Evolutionary conservation across 441 rosid species (phyloP).

Genomic region (Jatropha podagrica): DNA sequence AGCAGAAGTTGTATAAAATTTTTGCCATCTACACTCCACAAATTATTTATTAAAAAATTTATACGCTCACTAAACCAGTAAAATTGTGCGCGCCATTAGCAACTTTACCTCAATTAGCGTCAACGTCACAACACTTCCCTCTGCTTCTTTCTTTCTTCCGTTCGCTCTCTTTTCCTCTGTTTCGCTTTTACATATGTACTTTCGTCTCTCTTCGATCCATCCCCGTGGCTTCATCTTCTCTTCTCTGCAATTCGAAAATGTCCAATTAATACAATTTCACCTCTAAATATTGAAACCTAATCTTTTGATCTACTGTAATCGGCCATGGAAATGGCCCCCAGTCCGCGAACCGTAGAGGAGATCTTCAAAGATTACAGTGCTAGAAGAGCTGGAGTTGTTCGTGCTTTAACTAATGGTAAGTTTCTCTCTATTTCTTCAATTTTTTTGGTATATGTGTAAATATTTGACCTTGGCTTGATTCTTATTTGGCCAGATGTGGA

Average conservation of each 20-base stretch:
- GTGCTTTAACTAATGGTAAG: conserved; percentile 66
- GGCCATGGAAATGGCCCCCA: conserved; percentile 39
- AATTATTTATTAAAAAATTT: background rate
- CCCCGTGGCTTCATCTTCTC: conserved; percentile 12
- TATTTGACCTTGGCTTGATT: background rate
- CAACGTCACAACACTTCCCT: conserved; percentile 2
- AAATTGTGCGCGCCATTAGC: conserved; percentile 18
- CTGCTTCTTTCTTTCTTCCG: background rate
- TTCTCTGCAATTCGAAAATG: conserved; percentile 3
- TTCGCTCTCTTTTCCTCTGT: background rate
- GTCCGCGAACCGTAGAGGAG: conserved; percentile 84
- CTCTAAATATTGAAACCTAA: background rate
- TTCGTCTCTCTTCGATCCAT: conserved; percentile 16
- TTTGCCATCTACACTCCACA: conserved; percentile 6
- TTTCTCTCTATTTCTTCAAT: background rate
- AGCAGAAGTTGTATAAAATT: background rate
- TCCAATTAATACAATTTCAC: background rate
- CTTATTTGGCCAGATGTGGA: conserved; percentile 54
- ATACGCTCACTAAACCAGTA: background rate
- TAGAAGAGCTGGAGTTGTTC: conserved; percentile 65
- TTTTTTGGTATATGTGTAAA: background rate
- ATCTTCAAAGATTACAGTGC: conserved; percentile 69
- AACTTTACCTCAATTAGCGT: conserved; percentile 13
- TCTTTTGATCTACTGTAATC: background rate
- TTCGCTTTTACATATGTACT: background rate